These are phyloP conservation scores for Dionaea muscipula DNA, from an alignment of 179 eudicot genomes.

Conservation along the genomic window DNA sequence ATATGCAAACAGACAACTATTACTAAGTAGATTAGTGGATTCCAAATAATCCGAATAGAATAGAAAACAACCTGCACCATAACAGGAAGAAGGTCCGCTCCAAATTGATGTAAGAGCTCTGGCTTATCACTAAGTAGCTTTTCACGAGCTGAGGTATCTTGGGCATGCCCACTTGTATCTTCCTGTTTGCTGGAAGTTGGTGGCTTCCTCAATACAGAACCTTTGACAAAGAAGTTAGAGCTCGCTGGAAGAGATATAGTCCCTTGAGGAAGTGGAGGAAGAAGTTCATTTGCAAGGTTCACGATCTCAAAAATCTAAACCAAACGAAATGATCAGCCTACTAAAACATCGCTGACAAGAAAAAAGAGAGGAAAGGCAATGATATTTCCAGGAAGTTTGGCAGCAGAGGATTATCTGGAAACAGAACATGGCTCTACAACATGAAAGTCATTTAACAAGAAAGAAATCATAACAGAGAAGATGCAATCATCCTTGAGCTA, in stretches of 20 bases:
- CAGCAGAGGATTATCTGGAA: no score
- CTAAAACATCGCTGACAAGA: neutral
- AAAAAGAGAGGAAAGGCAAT: neutral
- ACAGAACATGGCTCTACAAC: no score
- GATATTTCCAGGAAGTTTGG: no score
- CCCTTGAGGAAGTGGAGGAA: slow-evolving; percentile 93
- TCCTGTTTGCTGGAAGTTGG: slow-evolving; percentile 54
- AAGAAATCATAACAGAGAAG: no score
- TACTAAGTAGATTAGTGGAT: neutral
- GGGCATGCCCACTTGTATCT: slow-evolving; percentile 41
- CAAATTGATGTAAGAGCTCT: slow-evolving; percentile 84
- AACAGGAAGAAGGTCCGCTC: slow-evolving; percentile 89
- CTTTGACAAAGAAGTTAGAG: slow-evolving; percentile 45
- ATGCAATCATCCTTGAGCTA: no score
- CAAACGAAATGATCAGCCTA: slow-evolving; percentile 2
- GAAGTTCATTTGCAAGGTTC: slow-evolving; percentile 97
- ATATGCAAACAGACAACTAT: neutral
- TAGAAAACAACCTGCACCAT: slow-evolving; percentile 56
- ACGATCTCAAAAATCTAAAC: slow-evolving; percentile 85
- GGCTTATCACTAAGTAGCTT: slow-evolving; percentile 80
- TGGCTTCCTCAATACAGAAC: slow-evolving; percentile 47
- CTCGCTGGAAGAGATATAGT: slow-evolving; percentile 69
- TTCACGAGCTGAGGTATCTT: slow-evolving; percentile 60
- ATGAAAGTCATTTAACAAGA: no score
- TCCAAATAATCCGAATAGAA: neutral